Evolutionary conservation across 192 early-diverging fungal genomes (phyloP), one percentile per base, ranked within the genome.

Genomic region (Dissophora globulifera): DNA sequence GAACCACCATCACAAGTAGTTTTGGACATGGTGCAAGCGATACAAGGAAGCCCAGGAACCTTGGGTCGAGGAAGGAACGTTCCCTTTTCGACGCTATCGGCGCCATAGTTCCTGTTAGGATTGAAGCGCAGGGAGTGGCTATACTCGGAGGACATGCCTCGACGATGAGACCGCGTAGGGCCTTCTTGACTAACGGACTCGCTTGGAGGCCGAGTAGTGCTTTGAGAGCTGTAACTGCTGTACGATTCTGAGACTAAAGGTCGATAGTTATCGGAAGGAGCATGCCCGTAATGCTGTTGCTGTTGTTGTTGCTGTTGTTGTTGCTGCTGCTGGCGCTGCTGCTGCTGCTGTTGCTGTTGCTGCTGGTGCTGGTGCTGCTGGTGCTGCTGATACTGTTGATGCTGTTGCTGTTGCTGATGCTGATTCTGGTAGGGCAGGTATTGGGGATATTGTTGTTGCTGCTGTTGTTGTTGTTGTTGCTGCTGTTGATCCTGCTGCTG

Each of bases 71-170:
- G 31, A 20, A 76, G 58, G 38, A 60, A 76, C 27, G 72, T 67
- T 19, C 63, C 58, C 30, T 60, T 43, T 8, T 54, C 49, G 15
- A 58, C 17, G 9, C 29, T 22, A 3, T 65, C 62, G 3, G 26
- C 19, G 26, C n/a, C 29, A 42, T 76, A 50, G 35, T 67, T 67
- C 58, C 72, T 66, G 30, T 38, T 76, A 26, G 72, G 63, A 33
- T 67, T 66, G 46, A 76, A 76, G 56, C 72, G 72, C 3, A 76
- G 45, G 0, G 72, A 62, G 38, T 76, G 52, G 27, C 32, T 50
- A 23, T 54, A 26, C 11, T 76, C 72, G 31, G 57, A 59, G 1
- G 72, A 59, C 31, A 47, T 22, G 8, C 72, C 58, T 9, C 72
- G 56, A 15, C 57, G 62, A 41, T 76, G 72, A 12, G 72, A 76